Percentiles rank a stretch among this genome's conserved stretches.
Evolutionary conservation across 768 basidiomycete genomes (phyloP).

Genomic region (Phanerochaete sordida): DNA sequence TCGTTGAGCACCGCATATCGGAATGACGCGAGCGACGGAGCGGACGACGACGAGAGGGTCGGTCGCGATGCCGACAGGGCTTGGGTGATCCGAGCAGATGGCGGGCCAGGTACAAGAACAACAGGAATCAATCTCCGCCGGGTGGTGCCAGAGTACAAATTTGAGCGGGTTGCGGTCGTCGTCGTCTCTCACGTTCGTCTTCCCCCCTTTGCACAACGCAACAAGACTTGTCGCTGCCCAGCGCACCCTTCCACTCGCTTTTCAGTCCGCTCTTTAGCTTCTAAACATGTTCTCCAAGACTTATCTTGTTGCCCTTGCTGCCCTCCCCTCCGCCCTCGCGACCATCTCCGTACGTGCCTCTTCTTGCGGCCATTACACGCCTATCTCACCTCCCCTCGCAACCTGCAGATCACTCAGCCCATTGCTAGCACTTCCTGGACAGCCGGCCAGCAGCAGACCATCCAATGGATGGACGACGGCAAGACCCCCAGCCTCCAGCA

Average conservation of each 20-base stretch:
- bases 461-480: constrained; percentile 61
- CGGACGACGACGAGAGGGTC: not conserved
- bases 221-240: constrained; percentile 14
- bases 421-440: constrained; percentile 40
- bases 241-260: constrained; percentile 34
- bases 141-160: constrained; percentile 8
- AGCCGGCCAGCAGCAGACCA: constrained; percentile 45
- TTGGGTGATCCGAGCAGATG: not conserved
- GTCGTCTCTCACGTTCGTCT: constrained; percentile 5
- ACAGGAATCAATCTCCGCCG: constrained; percentile 13
- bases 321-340: constrained; percentile 51
- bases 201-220: constrained; percentile 2
- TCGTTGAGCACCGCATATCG: too few relatives aligned
- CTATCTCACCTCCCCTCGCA: not conserved
- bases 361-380: not conserved
- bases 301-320: constrained; percentile 41
- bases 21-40: too few relatives aligned
- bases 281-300: constrained; percentile 48
- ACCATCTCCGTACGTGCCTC: constrained; percentile 48
- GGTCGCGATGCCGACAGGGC: not conserved
- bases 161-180: not conserved
- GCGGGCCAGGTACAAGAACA: not conserved
- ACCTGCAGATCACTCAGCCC: constrained; percentile 55
- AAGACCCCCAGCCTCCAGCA: constrained; percentile 41
- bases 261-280: constrained; percentile 30